These are phyloP conservation scores for Beauveria sp. DNA, from an alignment of 2,329 filamentous ascomycete species.

Conservation along the genomic window DNA sequence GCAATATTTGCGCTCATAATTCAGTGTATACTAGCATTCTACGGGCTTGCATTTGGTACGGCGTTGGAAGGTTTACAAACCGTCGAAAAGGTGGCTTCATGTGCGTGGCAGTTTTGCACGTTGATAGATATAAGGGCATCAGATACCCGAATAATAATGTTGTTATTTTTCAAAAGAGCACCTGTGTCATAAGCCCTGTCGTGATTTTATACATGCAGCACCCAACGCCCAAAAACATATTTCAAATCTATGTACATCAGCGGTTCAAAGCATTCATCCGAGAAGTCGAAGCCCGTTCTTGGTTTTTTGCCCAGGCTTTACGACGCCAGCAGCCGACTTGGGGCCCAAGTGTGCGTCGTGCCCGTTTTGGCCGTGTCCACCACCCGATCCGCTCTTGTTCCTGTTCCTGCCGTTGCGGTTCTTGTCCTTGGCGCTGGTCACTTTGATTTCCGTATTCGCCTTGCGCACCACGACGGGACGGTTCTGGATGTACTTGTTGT, in stretches of 20 bases:
- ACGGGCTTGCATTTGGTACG: not conserved
- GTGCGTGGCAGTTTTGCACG: not conserved
- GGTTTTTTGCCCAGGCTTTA: constrained; percentile 59
- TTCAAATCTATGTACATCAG: not conserved
- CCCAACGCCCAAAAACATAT: not conserved
- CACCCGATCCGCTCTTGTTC: constrained; percentile 27
- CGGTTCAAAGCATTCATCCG: constrained; percentile 32
- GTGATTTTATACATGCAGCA: not conserved
- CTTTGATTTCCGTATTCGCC: constrained; percentile 85
- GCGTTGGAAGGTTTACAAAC: constrained; percentile 2
- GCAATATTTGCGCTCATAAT: not conserved
- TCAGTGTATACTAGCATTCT: constrained; percentile 4
- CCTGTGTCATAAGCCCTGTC: not conserved
- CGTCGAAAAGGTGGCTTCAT: not conserved
- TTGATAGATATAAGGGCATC: constrained; percentile 1
- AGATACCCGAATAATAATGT: constrained; percentile 13
- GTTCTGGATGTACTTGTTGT: constrained; percentile 97
- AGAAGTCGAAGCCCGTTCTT: constrained; percentile 56
- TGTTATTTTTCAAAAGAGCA: not conserved
- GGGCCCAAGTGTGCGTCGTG: constrained; percentile 47
- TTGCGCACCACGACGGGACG: constrained; percentile 85
- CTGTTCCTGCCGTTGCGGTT: constrained; percentile 32
- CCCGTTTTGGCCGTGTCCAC: constrained; percentile 16
- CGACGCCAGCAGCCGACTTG: constrained; percentile 42
- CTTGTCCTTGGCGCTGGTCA: constrained; percentile 60